Base-by-base conservation (phyloP, 140 eudicot species). In the Cichorium intybus region DNA sequence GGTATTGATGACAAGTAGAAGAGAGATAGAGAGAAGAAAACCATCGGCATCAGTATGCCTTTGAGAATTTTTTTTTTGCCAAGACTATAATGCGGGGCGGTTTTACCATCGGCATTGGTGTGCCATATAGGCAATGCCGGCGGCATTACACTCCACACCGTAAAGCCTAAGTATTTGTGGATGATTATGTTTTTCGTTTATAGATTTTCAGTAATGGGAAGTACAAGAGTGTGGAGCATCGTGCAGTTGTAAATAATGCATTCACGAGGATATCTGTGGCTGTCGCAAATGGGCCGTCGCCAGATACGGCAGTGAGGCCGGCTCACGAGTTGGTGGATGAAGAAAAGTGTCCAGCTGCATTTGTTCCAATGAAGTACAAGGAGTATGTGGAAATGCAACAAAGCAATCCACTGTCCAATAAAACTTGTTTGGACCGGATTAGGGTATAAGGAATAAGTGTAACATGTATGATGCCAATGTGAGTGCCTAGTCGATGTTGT, bases 151-250 rank as follows among this genome's bases (percentile, higher is more conserved):
- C n/a, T n/a, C n/a, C n/a, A n/a, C n/a, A n/a, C n/a, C n/a, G n/a
- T n/a, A n/a, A n/a, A n/a, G n/a, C n/a, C n/a, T 43, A 14, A 15
- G 20, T 15, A 43, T 3, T 0, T 43, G 20, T 14, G n/a, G n/a
- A n/a, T 43, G 49, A 43, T 15, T 0, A 12, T 39, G 6, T 39
- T 15, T 39, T 37, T 17, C 23, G 29, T 15, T 18, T 12, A 10
- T 33, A 87, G 89, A 72, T 87, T 59, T 79, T 81, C 14, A 87
- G 85, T 76, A 84, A 84, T 26, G 93, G 93, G 66, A 79, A 48
- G 73, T 87, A 84, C 80, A 81, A 79, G 61, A 87, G 93, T 46
- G 73, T 79, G 21, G 49, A 79, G 49, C 96, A 87, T 56, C 71
- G 84, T 64, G 95, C 88, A 10, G 62, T 72, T 10, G 88, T 87